phyloP scores from a whole-genome alignment of 1,284 basidiomycete species.

The Cerrena zonata region DNA sequence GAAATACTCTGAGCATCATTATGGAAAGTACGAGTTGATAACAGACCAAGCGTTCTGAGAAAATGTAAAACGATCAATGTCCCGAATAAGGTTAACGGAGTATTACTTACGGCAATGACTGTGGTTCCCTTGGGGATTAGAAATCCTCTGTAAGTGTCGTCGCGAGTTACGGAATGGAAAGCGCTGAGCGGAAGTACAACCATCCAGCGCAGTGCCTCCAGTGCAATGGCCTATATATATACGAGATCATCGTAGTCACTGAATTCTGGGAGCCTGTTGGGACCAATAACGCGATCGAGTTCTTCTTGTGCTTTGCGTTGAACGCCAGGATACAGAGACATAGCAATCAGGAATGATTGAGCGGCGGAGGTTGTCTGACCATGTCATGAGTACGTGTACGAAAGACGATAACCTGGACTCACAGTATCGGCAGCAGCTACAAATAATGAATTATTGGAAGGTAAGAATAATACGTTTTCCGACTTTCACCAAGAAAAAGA shows the following conservation, averaged over 20 bases:
- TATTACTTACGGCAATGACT: neutral
- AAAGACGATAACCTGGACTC: neutral
- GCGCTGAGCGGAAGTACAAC: neutral
- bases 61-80: neutral
- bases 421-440: neutral
- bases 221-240: constrained; percentile 5
- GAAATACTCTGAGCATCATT: neutral
- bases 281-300: constrained; percentile 19
- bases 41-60: constrained; percentile 4
- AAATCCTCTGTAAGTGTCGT: constrained; percentile 21
- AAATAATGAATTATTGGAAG: too few relatives aligned
- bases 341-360: constrained; percentile 3
- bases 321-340: constrained; percentile 4
- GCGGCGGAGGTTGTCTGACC: constrained; percentile 4
- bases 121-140: constrained; percentile 19
- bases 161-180: constrained; percentile 2
- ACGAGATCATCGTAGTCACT: constrained; percentile 1
- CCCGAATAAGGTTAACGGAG: neutral
- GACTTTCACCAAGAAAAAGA: neutral
- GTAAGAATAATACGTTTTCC: too few relatives aligned
- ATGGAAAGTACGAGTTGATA: neutral
- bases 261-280: constrained; percentile 11
- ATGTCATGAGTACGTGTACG: neutral
- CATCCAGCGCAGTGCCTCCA: constrained; percentile 4
- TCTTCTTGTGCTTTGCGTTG: constrained; percentile 22